These are phyloP conservation scores for Mucor mucedo DNA, from an alignment of 371 early-diverging fungal species.

Conservation along the genomic window DNA sequence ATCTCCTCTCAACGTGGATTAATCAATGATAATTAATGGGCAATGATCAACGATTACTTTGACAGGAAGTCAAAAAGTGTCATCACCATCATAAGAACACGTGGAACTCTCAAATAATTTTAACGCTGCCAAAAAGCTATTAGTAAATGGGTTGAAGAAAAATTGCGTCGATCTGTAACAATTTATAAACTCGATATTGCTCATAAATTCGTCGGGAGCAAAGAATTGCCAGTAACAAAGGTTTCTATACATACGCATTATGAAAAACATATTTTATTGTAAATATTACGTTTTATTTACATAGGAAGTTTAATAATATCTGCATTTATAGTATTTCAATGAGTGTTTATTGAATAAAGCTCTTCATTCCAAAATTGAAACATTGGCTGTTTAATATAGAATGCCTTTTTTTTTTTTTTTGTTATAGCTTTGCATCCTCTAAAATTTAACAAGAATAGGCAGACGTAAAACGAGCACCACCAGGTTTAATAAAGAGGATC, in stretches of 20 bases:
- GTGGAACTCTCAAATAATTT: too few species aligned
- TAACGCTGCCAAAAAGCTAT: too few species aligned
- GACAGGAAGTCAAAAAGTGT: too few species aligned
- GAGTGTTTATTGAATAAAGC: conserved; percentile 2
- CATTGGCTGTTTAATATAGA: neutral
- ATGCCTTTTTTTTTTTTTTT: neutral
- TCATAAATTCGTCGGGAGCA: conserved; percentile 1
- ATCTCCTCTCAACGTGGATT: too few species aligned
- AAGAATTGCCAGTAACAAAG: neutral
- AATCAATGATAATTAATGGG: too few species aligned
- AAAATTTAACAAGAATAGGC: conserved; percentile 3
- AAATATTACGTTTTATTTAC: neutral
- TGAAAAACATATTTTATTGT: neutral
- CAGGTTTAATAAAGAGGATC: conserved; percentile 2
- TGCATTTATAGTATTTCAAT: conserved; percentile 3
- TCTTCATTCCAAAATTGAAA: conserved; percentile 1
- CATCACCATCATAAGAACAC: too few species aligned
- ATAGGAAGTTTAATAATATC: conserved; percentile 1
- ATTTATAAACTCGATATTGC: neutral
- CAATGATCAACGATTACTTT: too few species aligned
- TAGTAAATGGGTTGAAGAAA: too few species aligned
- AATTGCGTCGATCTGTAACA: too few species aligned
- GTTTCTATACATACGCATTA: neutral
- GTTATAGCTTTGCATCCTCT: neutral
- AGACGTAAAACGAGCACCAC: conserved; percentile 2